Conservation (phyloP, 2,329 filamentous ascomycete genomes). For the Rhytidhysteron rufulum region DNA sequence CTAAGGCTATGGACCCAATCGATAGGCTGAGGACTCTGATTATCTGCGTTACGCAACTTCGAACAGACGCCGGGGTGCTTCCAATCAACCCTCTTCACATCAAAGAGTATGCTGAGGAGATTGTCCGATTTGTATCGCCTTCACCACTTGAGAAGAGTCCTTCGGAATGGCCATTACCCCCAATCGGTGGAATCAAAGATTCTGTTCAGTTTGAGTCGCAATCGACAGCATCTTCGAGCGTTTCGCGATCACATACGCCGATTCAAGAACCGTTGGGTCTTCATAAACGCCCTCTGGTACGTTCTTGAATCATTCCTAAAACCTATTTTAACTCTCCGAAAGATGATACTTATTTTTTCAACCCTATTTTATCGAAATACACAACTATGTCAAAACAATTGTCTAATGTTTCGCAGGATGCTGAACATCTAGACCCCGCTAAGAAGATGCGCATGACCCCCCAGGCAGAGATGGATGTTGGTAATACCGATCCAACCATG, state of each 20-base stretch:
- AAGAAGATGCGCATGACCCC: slow-evolving; percentile 34
- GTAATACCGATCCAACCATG: slow-evolving; percentile 31
- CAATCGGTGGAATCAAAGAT: slow-evolving; percentile 28
- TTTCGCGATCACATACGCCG: slow-evolving; percentile 16
- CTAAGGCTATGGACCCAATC: slow-evolving; percentile 10
- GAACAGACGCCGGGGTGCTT: slow-evolving; percentile 26
- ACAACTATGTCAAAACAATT: neutral
- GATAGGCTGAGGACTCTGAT: slow-evolving; percentile 34
- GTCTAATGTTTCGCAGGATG: slow-evolving; percentile 8
- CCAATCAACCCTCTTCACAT: slow-evolving; percentile 25
- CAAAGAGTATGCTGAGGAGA: slow-evolving; percentile 17
- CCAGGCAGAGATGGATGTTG: slow-evolving; percentile 13
- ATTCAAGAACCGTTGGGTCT: neutral
- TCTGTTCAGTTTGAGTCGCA: slow-evolving; percentile 26
- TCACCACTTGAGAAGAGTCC: slow-evolving; percentile 6
- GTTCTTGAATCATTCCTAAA: too few species aligned
- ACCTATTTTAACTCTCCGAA: too few species aligned
- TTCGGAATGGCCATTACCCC: slow-evolving; percentile 25
- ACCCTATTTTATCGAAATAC: too few species aligned
- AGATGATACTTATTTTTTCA: too few species aligned
- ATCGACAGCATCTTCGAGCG: slow-evolving; percentile 12
- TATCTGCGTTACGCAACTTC: slow-evolving; percentile 31
- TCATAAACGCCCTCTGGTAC: slow-evolving; percentile 25
- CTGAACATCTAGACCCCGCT: slow-evolving; percentile 20
- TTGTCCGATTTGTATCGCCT: slow-evolving; percentile 22